These are phyloP conservation scores for Quercus lobata DNA, from an alignment of 331 rosid species.

Conservation along the genomic window DNA sequence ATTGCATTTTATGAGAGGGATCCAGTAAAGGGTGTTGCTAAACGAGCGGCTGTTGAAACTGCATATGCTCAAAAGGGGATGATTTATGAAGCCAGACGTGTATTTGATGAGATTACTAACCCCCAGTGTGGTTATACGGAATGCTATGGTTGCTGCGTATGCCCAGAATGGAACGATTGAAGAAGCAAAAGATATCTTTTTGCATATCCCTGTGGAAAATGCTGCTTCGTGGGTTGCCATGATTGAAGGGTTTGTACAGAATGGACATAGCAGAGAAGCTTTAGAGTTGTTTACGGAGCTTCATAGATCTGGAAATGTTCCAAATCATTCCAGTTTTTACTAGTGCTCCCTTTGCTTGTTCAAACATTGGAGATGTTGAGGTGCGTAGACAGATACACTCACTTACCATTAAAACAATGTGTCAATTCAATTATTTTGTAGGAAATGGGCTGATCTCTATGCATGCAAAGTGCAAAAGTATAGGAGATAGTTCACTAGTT, in stretches of 20 bases:
- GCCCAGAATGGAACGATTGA: constrained; percentile 40
- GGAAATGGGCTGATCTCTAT: constrained; percentile 35
- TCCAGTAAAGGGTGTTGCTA: constrained; percentile 14
- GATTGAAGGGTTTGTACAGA: constrained; percentile 31
- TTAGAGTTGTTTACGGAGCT: constrained; percentile 26
- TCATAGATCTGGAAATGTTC: constrained; percentile 26
- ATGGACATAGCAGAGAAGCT: constrained; percentile 30
- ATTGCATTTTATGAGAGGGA: constrained; percentile 26
- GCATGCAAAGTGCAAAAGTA: constrained; percentile 26
- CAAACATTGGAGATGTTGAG: constrained; percentile 18
- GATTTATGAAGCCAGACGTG: constrained; percentile 21
- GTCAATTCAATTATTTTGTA: constrained; percentile 25
- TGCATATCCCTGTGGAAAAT: constrained; percentile 12
- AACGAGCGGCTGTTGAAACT: constrained; percentile 19
- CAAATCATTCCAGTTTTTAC: constrained; percentile 32
- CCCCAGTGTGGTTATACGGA: constrained; percentile 36
- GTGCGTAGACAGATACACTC: constrained; percentile 28
- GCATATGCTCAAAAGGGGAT: constrained; percentile 33
- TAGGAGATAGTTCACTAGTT: constrained; percentile 7
- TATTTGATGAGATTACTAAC: constrained; percentile 23
- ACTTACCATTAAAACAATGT: constrained; percentile 27
- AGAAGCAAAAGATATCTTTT: constrained; percentile 29
- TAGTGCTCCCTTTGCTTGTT: constrained; percentile 28
- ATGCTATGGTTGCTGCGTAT: constrained; percentile 37
- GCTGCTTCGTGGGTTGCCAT: constrained; percentile 34